These are phyloP conservation scores for Phyllosticta citriasiana DNA, from an alignment of 2,329 filamentous ascomycete species.

Conservation along the genomic window DNA sequence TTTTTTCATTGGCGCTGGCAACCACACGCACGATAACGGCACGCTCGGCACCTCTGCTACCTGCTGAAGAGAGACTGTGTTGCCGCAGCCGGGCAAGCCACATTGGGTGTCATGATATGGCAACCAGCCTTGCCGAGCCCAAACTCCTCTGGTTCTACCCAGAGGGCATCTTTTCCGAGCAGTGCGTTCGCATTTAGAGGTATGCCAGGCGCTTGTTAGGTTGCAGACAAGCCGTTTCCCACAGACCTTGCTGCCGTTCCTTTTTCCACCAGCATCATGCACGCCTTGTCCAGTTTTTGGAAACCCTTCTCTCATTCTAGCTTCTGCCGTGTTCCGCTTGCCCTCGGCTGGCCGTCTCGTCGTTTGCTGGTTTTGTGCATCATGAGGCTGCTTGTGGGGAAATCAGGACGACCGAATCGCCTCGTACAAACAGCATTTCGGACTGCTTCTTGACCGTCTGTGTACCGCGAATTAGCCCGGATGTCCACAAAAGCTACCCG, in stretches of 20 bases:
- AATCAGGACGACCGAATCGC: slow-evolving; percentile 42
- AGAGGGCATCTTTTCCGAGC: neutral
- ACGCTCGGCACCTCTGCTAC: neutral
- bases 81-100: neutral
- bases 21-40: neutral
- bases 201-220: neutral
- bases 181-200: neutral
- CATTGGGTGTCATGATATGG: neutral
- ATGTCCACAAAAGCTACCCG: neutral
- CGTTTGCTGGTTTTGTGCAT: neutral
- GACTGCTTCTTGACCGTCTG: slow-evolving; percentile 93
- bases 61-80: neutral
- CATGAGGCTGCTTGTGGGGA: slow-evolving; percentile 25
- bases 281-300: neutral
- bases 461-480: slow-evolving; percentile 2
- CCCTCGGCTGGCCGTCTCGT: neutral
- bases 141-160: neutral
- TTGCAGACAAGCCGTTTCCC: neutral
- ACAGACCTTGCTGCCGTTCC: neutral
- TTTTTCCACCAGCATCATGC: neutral
- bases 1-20: neutral
- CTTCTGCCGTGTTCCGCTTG: neutral
- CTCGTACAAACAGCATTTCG: slow-evolving; percentile 95
- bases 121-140: neutral
- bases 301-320: neutral